Evolutionary conservation across 2,329 filamentous ascomycete genomes (phyloP).

Genomic region (Orbilia brochopaga): DNA sequence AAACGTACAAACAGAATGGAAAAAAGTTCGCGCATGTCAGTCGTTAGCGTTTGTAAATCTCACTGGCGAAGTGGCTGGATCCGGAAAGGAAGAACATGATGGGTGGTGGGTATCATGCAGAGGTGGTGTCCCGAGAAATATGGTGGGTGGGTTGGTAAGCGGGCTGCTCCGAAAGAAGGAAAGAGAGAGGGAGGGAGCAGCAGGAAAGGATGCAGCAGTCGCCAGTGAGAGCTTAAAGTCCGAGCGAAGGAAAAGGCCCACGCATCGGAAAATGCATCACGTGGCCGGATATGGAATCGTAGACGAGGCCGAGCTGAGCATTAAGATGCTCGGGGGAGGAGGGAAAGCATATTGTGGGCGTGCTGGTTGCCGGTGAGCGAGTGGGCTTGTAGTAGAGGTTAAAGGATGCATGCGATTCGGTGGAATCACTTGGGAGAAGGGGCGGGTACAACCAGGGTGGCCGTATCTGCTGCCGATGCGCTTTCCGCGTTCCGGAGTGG

Average conservation of each 20-base stretch:
- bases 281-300: constrained; percentile 4
- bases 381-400: no score
- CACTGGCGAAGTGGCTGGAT: not conserved
- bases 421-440: constrained; percentile 39
- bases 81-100: constrained; percentile 15
- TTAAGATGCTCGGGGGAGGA: not conserved
- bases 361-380: no score
- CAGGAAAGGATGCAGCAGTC: not conserved
- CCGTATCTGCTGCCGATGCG: constrained; percentile 25
- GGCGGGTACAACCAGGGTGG: constrained; percentile 23
- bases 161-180: not conserved
- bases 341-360: not conserved
- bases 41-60: not conserved
- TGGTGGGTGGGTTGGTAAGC: constrained; percentile 4
- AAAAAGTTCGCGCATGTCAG: not conserved
- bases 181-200: not conserved
- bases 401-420: not conserved
- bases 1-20: not conserved
- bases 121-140: constrained; percentile 14
- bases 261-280: not conserved
- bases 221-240: not conserved
- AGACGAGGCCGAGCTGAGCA: constrained; percentile 5
- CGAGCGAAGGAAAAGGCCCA: not conserved
- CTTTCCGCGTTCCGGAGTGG: constrained; percentile 37
- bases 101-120: constrained; percentile 24